Evolutionary conservation across 75 land plant genomes (phyloP).

Genomic region (Pinus taeda): DNA sequence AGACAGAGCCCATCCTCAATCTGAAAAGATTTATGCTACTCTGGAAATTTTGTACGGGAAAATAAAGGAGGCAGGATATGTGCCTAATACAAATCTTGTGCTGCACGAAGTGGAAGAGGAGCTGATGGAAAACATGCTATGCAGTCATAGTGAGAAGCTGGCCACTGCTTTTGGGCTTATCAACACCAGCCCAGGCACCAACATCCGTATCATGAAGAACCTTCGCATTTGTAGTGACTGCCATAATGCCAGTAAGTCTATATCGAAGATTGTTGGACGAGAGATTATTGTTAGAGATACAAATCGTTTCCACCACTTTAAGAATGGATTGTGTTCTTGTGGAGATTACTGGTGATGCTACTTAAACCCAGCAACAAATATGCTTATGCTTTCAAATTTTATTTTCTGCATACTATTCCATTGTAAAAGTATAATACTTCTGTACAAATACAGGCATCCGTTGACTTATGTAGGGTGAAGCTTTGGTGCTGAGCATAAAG

Average conservation of each 20-base stretch:
- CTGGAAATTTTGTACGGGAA: neutral
- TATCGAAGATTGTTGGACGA: neutral
- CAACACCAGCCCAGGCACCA: neutral
- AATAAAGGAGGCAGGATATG: neutral
- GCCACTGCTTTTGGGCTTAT: neutral
- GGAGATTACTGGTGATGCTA: neutral
- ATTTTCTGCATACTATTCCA: no score
- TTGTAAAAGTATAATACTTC: no score
- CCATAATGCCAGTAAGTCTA: neutral
- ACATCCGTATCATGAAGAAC: neutral
- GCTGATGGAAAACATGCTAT: neutral
- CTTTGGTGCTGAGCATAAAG: no score
- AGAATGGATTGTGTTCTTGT: neutral
- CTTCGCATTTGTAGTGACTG: neutral
- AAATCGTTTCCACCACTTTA: neutral
- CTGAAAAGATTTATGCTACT: neutral
- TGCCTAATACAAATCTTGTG: neutral
- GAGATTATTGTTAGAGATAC: neutral
- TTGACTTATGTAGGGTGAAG: no score
- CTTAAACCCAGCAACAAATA: no score
- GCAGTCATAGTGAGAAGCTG: constrained; percentile 1
- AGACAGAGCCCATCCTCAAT: neutral
- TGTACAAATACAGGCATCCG: no score
- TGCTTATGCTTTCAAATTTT: no score
- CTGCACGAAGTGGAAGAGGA: neutral